These are phyloP conservation scores for Tylopilus intermedius DNA, from an alignment of 768 basidiomycete species.

Conservation along the genomic window DNA sequence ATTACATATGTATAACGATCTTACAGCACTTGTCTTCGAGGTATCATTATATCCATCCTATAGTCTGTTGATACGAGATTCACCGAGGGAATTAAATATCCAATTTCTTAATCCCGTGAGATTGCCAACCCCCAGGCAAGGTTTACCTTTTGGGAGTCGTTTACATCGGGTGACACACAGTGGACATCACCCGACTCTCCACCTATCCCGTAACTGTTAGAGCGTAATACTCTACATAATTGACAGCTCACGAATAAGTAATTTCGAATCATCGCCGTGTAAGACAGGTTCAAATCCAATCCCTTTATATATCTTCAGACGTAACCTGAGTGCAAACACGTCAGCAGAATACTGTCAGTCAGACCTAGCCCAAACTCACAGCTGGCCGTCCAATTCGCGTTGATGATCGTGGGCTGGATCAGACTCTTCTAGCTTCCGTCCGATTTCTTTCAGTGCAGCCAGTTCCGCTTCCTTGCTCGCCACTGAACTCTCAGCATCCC, in stretches of 20 bases:
- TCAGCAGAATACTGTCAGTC: slow-evolving; percentile 2
- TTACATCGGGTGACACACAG: slow-evolving; percentile 27
- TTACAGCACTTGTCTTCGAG: neutral
- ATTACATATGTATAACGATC: no score
- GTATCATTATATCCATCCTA: slow-evolving; percentile 9
- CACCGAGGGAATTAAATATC: neutral
- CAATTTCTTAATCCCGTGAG: slow-evolving; percentile 21
- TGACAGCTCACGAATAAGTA: slow-evolving; percentile 60
- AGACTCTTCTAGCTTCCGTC: slow-evolving; percentile 53
- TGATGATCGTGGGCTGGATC: slow-evolving; percentile 73
- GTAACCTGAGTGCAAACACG: slow-evolving; percentile 41
- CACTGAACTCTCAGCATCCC: slow-evolving; percentile 61
- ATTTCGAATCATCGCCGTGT: slow-evolving; percentile 51
- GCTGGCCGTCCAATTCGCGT: slow-evolving; percentile 60
- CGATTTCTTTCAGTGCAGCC: slow-evolving; percentile 60
- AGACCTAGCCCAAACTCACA: slow-evolving; percentile 40
- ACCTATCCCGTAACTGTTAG: slow-evolving; percentile 33
- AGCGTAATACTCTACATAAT: neutral
- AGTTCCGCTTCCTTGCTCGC: slow-evolving; percentile 70
- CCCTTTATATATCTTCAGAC: slow-evolving; percentile 63
- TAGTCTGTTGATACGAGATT: neutral
- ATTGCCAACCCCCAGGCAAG: slow-evolving; percentile 35
- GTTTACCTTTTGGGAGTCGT: slow-evolving; percentile 26
- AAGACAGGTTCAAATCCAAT: slow-evolving; percentile 68
- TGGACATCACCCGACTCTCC: slow-evolving; percentile 40